Evolutionary conservation across 306 rosid species (phyloP), one percentile per base, ranked within the genome.

Genomic region (Gastrolobium villosum): DNA sequence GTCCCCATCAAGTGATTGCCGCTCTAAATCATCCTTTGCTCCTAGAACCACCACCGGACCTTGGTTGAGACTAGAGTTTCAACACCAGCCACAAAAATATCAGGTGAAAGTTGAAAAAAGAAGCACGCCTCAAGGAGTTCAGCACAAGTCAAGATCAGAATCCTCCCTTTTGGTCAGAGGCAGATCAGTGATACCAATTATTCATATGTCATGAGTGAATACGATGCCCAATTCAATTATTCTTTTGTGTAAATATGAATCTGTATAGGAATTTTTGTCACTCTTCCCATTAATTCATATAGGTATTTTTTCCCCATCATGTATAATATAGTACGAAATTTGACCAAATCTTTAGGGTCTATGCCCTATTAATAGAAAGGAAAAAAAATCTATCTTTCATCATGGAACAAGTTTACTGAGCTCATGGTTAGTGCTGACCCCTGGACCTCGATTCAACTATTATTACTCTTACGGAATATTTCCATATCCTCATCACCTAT

Each of bases 1-100:
- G 79, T 91, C 97, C 50, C 94, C 97, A 3, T 84, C 76, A 81
- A 85, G 84, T 63, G 39, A 50, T 11, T 49, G 74, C 40, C 55
- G 79, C 40, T 62, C 81, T 45, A 67, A 72, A 72, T 79, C 87
- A 15, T 64, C 52, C 78, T 57, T 82, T 56, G 77, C 86, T 59
- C 82, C 87, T 20, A 62, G 44, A 20, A 20, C 26, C 26, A 20
- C 26, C 26, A 20, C 26, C 1, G 26, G 26, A 20, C 26, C 26
- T 20, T 20, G 26, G 26, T 20, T 20, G 26, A 20, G 26, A 20
- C 87, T 20, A 62, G 44, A 31, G 46, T 65, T 20, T 65, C 70
- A 65, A 20, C 52, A 15, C 36, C 37, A 11, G 34, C n/a, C 79
- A 30, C 31, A 66, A 53, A 45, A 40, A n/a, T 5, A 37, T 37